Base-by-base conservation (phyloP, 495 filamentous ascomycete genomes). In the Hypoxylon intermedium region DNA sequence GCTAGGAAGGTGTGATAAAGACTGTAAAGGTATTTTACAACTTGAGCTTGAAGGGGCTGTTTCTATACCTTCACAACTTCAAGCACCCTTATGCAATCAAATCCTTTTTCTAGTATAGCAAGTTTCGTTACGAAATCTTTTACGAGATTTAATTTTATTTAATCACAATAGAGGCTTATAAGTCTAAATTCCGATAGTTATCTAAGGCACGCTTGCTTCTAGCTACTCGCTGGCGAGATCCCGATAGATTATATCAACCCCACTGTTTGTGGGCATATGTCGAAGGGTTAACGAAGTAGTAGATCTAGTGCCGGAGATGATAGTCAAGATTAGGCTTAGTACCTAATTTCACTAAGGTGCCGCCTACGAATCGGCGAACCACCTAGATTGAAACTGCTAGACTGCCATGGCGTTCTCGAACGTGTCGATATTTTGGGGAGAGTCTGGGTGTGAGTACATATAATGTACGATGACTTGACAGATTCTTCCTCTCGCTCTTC, bases 401-500 rank as follows among this genome's bases (percentile, higher is more conserved):
- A 15, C 34, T 12, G 34, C 34, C 34, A 37, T 37, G n/a, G 15
- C n/a, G 34, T 37, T 37, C 34, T 37, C 34, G 34, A 37, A 37
- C 34, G 1, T 13, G 15, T 37, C 34, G 34, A 37, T 15, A 37
- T 37, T 15, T 37, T 15, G 34, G 34, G 34, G 34, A 37, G 34
- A n/a, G 34, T 37, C 34, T 37, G 12, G 34, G 34, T 13, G 34
- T 37, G 12, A 37, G 34, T 37, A 37, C 6, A 37, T 37, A 37
- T 13, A 13, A 37, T 37, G 34, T 37, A 37, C 34, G 34, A 37
- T 37, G 34, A 15, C 34, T 37, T 37, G 34, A 37, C 34, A 37
- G n/a, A 37, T 37, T 13, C 34, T 37, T n/a, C 12, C 34, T 37
- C 34, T 37, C 34, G 34, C 34, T 37, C n/a, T 15, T 37, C n/a